phyloP scores from a whole-genome alignment of 164 flowering plant species.

The Stephania japonica region DNA sequence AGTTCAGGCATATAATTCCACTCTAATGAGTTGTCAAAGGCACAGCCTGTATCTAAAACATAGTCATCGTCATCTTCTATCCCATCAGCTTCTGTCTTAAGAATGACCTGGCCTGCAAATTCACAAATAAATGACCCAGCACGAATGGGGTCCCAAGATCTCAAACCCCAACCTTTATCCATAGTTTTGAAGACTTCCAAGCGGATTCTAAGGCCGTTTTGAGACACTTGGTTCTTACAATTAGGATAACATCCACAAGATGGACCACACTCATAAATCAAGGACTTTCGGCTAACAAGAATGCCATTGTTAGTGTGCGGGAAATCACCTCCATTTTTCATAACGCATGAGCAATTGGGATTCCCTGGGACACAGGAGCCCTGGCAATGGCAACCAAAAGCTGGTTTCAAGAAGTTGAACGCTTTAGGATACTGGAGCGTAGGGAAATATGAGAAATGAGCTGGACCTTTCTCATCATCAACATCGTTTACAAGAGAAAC shows the following conservation, averaged over 20 bases:
- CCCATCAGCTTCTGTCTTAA: slow-evolving; percentile 13
- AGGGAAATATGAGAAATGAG: slow-evolving; percentile 33
- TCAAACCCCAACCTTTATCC: slow-evolving; percentile 71
- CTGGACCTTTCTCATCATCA: slow-evolving; percentile 47
- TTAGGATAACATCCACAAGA: slow-evolving; percentile 39
- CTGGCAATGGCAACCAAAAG: slow-evolving; percentile 31
- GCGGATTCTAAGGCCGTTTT: slow-evolving; percentile 42
- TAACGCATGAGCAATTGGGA: slow-evolving; percentile 31
- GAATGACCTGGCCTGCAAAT: slow-evolving; percentile 57
- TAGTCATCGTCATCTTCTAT: slow-evolving; percentile 35
- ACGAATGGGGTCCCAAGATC: slow-evolving; percentile 75
- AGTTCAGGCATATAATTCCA: slow-evolving; percentile 28
- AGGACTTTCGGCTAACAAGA: slow-evolving; percentile 28
- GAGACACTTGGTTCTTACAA: slow-evolving; percentile 57
- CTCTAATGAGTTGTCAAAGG: slow-evolving; percentile 15
- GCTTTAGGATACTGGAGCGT: slow-evolving; percentile 30
- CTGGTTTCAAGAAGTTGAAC: slow-evolving; percentile 13
- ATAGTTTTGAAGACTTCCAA: slow-evolving; percentile 70
- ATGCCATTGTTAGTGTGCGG: slow-evolving; percentile 39
- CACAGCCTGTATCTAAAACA: slow-evolving; percentile 39
- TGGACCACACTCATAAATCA: slow-evolving; percentile 49
- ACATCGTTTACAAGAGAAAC: slow-evolving; percentile 53
- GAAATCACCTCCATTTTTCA: slow-evolving; percentile 32
- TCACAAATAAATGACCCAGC: slow-evolving; percentile 66
- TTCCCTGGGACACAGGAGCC: slow-evolving; percentile 32